Percentiles rank a stretch among this genome's conserved stretches.
Conservation (phyloP, 192 early-diverging fungal genomes). For the Coemansia sp. region DNA sequence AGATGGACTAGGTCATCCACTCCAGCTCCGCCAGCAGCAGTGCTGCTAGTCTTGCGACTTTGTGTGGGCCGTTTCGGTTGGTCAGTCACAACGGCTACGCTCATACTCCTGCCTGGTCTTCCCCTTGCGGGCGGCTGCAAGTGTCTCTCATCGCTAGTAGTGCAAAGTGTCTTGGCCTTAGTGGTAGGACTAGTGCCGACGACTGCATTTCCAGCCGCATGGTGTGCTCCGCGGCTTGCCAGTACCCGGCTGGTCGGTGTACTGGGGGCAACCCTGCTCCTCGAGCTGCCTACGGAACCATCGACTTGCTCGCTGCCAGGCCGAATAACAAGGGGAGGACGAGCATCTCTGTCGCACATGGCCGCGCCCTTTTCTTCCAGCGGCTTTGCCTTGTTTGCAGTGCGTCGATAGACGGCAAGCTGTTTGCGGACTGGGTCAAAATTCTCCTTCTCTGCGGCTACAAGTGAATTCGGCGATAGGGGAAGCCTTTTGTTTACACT, state of each 20-base stretch:
- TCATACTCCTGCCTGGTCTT: conserved; percentile 2
- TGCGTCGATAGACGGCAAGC: conserved; percentile 13
- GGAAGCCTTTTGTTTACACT: conserved; percentile 11
- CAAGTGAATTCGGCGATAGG: conserved; percentile 31
- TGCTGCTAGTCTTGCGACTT: conserved; percentile 4
- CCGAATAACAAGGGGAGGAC: neutral
- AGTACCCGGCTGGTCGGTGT: neutral
- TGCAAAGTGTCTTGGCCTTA: neutral
- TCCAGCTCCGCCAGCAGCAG: neutral
- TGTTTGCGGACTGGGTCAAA: conserved; percentile 36
- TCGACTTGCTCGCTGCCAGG: neutral
- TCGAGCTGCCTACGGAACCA: neutral
- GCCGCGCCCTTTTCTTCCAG: neutral
- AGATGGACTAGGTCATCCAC: conserved; percentile 4
- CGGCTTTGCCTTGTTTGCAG: neutral
- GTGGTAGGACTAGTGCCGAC: neutral
- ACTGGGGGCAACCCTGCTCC: neutral
- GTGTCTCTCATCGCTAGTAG: too few species aligned
- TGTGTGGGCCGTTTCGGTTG: neutral
- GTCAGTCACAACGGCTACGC: neutral
- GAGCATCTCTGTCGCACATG: neutral
- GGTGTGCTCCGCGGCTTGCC: neutral
- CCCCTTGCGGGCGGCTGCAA: neutral
- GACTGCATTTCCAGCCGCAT: neutral
- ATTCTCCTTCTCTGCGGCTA: conserved; percentile 43